Conservation (phyloP, 352 stramenopile species). For the Pythium aphanidermatum region DNA sequence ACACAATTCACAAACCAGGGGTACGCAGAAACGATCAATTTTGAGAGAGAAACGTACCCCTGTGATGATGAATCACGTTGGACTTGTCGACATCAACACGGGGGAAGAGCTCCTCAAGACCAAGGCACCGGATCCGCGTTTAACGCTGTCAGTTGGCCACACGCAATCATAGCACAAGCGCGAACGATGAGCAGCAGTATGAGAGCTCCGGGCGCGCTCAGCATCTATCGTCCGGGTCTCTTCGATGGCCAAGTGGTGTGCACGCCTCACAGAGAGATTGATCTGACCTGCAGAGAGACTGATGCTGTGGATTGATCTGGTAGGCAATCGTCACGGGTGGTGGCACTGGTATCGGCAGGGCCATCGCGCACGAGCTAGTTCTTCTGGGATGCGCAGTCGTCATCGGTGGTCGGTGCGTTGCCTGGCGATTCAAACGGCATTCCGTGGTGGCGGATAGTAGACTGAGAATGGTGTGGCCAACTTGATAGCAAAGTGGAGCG, state of each 20-base stretch:
- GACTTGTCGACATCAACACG: slow-evolving; percentile 4
- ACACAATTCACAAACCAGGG: background rate
- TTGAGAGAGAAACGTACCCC: background rate
- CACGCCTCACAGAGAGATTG: background rate
- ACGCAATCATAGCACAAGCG: no score
- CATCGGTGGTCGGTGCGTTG: slow-evolving; percentile 41
- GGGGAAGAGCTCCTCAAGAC: slow-evolving; percentile 4
- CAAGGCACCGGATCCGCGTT: background rate
- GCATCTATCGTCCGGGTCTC: slow-evolving; percentile 47
- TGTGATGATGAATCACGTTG: background rate
- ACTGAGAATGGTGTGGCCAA: background rate
- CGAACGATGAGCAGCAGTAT: slow-evolving; percentile 18
- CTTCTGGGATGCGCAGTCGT: slow-evolving; percentile 63
- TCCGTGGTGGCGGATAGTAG: no score
- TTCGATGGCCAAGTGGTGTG: slow-evolving; percentile 60
- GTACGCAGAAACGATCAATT: no score
- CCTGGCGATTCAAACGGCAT: no score
- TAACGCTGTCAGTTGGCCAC: background rate
- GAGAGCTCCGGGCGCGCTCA: slow-evolving; percentile 26
- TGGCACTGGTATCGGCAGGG: slow-evolving; percentile 73
- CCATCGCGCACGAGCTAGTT: slow-evolving; percentile 66
- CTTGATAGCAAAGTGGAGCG: slow-evolving; percentile 45
- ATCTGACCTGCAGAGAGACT: background rate
- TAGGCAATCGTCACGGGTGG: slow-evolving; percentile 71
- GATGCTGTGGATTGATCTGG: background rate